phyloP scores from a whole-genome alignment of 1,284 basidiomycete genomes.

The Ustilago nuda region DNA sequence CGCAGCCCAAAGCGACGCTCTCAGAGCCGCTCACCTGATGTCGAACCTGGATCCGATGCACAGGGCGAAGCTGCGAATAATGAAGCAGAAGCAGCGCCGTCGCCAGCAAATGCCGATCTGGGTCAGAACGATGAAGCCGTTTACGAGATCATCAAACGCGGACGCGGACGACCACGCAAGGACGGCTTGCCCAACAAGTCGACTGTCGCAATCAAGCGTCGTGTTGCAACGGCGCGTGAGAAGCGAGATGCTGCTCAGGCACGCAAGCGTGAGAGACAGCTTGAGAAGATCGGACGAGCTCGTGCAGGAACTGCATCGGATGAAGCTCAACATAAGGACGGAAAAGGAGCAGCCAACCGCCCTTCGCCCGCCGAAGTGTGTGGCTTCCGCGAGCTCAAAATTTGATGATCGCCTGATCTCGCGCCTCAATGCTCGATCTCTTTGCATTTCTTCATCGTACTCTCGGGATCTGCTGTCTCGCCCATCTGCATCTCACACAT shows the following conservation, averaged over 20 bases:
- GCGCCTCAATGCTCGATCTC: background rate
- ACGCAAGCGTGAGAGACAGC: constrained; percentile 48
- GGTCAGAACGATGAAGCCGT: constrained; percentile 11
- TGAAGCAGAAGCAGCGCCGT: background rate
- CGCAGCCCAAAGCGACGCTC: constrained; percentile 59
- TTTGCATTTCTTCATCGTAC: background rate
- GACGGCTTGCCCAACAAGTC: constrained; percentile 55
- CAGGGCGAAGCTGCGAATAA: background rate
- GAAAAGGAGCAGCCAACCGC: constrained; percentile 6
- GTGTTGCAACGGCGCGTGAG: constrained; percentile 45
- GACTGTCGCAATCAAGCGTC: constrained; percentile 41
- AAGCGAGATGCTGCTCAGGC: constrained; percentile 49
- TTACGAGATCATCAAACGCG: constrained; percentile 50
- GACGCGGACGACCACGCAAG: constrained; percentile 47
- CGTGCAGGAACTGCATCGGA: constrained; percentile 10
- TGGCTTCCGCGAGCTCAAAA: constrained; percentile 60
- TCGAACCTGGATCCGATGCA: constrained; percentile 12
- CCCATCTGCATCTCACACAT: background rate
- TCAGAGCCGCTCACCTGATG: constrained; percentile 51
- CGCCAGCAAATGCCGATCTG: constrained; percentile 5
- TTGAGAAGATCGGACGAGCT: constrained; percentile 34
- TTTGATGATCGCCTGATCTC: constrained; percentile 19
- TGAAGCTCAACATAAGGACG: background rate
- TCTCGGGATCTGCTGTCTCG: background rate
- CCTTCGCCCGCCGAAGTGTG: constrained; percentile 50